Conservation (phyloP, 2,329 filamentous ascomycete genomes). For the Trichoderma hamatum region DNA sequence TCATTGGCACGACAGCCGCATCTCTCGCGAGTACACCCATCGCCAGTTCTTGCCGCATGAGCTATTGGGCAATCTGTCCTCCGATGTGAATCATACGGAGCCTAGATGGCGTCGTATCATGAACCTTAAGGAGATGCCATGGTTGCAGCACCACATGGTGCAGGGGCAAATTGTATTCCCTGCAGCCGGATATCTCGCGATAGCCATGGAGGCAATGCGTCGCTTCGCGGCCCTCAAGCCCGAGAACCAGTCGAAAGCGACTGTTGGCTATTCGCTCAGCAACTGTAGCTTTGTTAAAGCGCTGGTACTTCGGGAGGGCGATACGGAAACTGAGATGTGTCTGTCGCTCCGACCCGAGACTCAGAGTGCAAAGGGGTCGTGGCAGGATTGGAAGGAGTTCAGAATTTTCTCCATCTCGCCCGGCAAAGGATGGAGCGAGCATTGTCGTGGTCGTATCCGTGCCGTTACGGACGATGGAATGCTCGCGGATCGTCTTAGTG, state of each 20-base stretch:
- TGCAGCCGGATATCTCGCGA: conserved; percentile 46
- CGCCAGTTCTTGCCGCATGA: conserved; percentile 45
- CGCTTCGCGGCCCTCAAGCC: no score
- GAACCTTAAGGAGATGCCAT: conserved; percentile 53
- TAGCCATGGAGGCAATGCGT: conserved; percentile 46
- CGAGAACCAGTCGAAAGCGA: no score
- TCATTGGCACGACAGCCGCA: conserved; percentile 36
- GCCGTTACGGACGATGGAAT: conserved; percentile 2
- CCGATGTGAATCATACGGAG: conserved; percentile 33
- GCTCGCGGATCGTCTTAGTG: not conserved
- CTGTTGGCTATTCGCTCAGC: conserved; percentile 29
- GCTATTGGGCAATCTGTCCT: conserved; percentile 44
- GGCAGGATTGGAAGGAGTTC: conserved; percentile 33
- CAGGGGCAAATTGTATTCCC: conserved; percentile 54
- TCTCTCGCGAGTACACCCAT: conserved; percentile 42
- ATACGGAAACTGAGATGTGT: conserved; percentile 29
- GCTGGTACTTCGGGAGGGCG: conserved; percentile 29
- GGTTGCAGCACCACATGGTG: conserved; percentile 59
- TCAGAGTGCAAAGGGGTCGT: conserved; percentile 29
- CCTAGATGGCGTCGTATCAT: conserved; percentile 52
- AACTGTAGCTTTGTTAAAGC: conserved; percentile 33
- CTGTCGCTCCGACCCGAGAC: conserved; percentile 30
- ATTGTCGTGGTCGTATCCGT: conserved; percentile 35
- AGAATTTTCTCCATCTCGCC: conserved; percentile 31
- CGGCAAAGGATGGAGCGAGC: conserved; percentile 34